phyloP scores from a whole-genome alignment of 371 early-diverging fungal species.

The Choanephora cucurbitarum region DNA sequence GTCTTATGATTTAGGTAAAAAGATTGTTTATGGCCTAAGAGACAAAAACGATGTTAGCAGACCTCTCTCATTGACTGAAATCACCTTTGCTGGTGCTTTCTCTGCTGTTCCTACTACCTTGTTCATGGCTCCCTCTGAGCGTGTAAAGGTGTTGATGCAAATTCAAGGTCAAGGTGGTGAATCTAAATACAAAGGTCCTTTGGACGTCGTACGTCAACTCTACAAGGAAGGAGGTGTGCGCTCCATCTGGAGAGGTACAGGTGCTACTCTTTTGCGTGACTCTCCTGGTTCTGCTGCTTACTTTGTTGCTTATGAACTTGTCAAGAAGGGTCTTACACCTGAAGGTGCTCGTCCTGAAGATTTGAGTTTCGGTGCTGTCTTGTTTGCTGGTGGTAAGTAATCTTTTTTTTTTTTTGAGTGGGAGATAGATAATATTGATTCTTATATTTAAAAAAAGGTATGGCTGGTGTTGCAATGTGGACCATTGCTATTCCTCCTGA shows the following conservation, averaged over 20 bases:
- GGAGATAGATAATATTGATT: no score
- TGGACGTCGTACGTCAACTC: conserved; percentile 75
- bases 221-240: conserved; percentile 80
- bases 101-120: conserved; percentile 94
- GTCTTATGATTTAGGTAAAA: conserved; percentile 76
- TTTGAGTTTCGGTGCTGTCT: conserved; percentile 74
- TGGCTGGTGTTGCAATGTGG: conserved; percentile 88
- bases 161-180: conserved; percentile 58
- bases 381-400: conserved; percentile 91
- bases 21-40: conserved; percentile 61
- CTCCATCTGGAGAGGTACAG: conserved; percentile 90
- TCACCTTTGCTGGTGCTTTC: conserved; percentile 92
- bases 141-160: conserved; percentile 95
- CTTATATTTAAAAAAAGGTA: no score
- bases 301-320: conserved; percentile 92
- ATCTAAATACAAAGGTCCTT: conserved; percentile 76
- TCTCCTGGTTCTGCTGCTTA: conserved; percentile 96
- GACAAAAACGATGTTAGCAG: conserved; percentile 49
- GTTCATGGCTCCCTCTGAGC: conserved; percentile 93
- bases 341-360: conserved; percentile 70
- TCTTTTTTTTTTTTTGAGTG: no score
- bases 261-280: conserved; percentile 93
- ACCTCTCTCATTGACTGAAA: conserved; percentile 76
- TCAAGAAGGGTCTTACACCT: conserved; percentile 82
- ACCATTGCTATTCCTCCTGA: conserved; percentile 91